A percentile compares a stretch with the other conserved stretches of the same genome.
Conservation (phyloP, 352 stramenopile genomes). For the Globisporangium carolinianum region DNA sequence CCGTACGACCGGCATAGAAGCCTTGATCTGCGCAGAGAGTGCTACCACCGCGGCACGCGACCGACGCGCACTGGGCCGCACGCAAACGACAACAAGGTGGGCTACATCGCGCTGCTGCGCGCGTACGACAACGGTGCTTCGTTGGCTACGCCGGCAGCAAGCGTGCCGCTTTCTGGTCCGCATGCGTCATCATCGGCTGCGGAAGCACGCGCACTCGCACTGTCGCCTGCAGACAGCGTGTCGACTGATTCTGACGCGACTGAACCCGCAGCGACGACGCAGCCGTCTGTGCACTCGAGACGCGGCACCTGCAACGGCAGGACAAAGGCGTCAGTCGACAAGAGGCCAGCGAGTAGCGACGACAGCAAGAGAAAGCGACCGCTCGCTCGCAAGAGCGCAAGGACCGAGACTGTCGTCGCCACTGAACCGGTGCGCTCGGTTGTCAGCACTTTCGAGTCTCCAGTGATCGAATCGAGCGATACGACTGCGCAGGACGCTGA, state of each 20-base stretch:
- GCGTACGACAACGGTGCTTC: constrained; percentile 7
- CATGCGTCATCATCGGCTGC: background rate
- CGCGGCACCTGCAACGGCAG: background rate
- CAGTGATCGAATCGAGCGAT: too few species aligned
- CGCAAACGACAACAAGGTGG: constrained; percentile 18
- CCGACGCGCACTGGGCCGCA: constrained; percentile 7
- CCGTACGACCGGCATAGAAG: constrained; percentile 17
- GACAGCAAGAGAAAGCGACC: background rate
- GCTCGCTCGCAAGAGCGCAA: background rate
- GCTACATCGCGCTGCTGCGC: constrained; percentile 16
- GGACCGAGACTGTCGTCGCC: background rate
- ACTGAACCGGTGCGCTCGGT: background rate
- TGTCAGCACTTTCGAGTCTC: too few species aligned
- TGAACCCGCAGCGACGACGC: background rate
- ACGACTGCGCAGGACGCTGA: too few species aligned
- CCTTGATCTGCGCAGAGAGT: constrained; percentile 18
- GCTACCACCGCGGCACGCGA: constrained; percentile 15
- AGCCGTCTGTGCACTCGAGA: background rate
- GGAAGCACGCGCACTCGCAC: background rate
- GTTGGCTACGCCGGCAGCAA: background rate
- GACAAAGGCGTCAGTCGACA: background rate
- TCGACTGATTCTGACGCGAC: background rate
- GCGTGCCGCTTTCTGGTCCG: background rate
- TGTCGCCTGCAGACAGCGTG: background rate
- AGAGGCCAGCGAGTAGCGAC: background rate